A percentile compares a stretch with the other conserved stretches of the same genome.
Conservation (phyloP, 192 early-diverging fungal genomes). For the Backusella mclennaniae region DNA sequence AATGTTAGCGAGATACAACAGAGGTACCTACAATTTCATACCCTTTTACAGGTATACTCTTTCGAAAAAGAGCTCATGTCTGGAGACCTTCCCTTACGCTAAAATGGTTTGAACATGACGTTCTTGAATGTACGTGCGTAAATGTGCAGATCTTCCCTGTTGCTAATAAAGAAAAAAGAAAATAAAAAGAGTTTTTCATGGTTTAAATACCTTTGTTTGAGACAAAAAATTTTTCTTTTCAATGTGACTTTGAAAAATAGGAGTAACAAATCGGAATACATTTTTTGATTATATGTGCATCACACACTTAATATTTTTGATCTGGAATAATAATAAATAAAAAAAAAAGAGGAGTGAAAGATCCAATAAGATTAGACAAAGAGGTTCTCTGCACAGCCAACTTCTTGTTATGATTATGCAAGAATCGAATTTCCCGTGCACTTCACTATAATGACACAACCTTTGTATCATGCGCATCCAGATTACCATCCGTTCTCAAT, state of each 20-base stretch:
- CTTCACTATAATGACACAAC: too few species aligned
- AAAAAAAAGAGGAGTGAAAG: too few species aligned
- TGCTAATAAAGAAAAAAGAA: constrained; percentile 8
- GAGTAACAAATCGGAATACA: too few species aligned
- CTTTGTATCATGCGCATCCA: neutral
- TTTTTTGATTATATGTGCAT: too few species aligned
- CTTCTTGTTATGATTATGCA: too few species aligned
- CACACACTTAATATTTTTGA: too few species aligned
- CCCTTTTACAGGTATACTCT: constrained; percentile 8
- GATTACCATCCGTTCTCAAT: neutral
- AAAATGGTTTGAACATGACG: neutral
- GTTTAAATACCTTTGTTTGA: neutral
- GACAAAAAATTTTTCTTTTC: neutral
- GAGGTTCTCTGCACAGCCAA: too few species aligned
- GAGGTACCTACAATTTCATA: neutral
- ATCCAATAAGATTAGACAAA: too few species aligned
- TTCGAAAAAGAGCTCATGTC: neutral
- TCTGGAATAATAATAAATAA: too few species aligned
- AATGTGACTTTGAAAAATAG: neutral
- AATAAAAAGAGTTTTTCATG: neutral
- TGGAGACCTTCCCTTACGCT: constrained; percentile 25
- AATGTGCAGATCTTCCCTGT: constrained; percentile 17
- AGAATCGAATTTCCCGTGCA: too few species aligned
- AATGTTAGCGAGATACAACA: neutral
- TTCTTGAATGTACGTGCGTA: constrained; percentile 12